Evolutionary conservation across 1,284 basidiomycete genomes (phyloP).

Genomic region (Papiliotrema nemorosa): DNA sequence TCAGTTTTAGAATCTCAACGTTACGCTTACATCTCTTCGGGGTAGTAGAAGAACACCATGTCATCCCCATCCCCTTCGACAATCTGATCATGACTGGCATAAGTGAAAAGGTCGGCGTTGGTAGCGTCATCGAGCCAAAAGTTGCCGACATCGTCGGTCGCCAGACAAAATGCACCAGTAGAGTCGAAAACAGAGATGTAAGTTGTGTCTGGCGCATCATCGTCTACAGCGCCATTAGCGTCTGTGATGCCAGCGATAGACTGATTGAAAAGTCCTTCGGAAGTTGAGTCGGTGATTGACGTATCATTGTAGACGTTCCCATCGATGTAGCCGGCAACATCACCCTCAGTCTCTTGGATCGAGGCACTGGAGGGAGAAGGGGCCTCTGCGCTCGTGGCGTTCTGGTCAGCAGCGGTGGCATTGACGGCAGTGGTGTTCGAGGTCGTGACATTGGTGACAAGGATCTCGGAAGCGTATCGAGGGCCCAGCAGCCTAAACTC

Average conservation of each 20-base stretch:
- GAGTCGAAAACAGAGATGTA: not conserved
- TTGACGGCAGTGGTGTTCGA: too few species aligned
- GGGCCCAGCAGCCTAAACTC: too few species aligned
- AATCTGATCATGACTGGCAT: slow-evolving; percentile 1
- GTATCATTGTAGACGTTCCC: too few species aligned
- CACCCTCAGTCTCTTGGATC: too few species aligned
- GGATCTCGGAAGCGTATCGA: too few species aligned
- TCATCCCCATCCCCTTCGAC: slow-evolving; percentile 8
- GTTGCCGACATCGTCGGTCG: slow-evolving; percentile 5
- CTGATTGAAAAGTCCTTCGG: not conserved
- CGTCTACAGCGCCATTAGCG: not conserved
- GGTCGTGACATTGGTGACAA: too few species aligned
- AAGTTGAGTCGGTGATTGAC: too few species aligned
- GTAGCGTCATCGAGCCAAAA: slow-evolving; percentile 1
- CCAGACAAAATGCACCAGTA: slow-evolving; percentile 3
- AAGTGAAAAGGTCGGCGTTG: not conserved
- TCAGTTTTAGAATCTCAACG: too few species aligned
- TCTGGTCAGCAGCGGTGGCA: too few species aligned
- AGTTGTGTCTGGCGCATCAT: not conserved
- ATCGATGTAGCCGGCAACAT: too few species aligned
- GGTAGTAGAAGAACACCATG: slow-evolving; percentile 9
- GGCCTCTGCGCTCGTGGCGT: too few species aligned
- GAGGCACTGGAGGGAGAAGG: too few species aligned
- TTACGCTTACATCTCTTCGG: slow-evolving; percentile 18
- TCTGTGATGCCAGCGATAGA: not conserved